Percentiles rank a stretch among this genome's conserved stretches.
Conservation (phyloP, 192 early-diverging fungal species). For the Backusella morwellensis region DNA sequence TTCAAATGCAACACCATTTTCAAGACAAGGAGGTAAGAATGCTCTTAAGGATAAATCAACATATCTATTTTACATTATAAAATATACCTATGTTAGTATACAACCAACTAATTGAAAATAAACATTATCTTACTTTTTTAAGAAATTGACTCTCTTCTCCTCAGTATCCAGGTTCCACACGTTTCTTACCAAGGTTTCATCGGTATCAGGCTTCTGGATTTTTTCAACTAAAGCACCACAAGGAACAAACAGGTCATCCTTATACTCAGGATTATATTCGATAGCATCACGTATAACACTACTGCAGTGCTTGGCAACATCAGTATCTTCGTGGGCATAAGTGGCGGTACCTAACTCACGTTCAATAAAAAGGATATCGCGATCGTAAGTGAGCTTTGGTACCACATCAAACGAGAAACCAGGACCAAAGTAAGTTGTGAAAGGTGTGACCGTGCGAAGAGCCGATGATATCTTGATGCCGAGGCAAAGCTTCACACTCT, state of each 20-base stretch:
- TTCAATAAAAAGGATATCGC: slow-evolving; percentile 43
- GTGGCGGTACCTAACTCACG: slow-evolving; percentile 55
- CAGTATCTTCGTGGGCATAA: slow-evolving; percentile 46
- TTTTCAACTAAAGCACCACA: slow-evolving; percentile 56
- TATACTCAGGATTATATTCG: slow-evolving; percentile 35
- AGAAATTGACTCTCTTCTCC: slow-evolving; percentile 43
- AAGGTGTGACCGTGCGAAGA: slow-evolving; percentile 65
- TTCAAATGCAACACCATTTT: slow-evolving; percentile 68
- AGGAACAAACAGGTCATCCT: slow-evolving; percentile 45
- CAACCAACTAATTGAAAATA: not conserved
- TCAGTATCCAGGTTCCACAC: slow-evolving; percentile 46
- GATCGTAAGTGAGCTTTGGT: slow-evolving; percentile 37
- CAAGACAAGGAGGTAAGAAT: slow-evolving; percentile 55
- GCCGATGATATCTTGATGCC: slow-evolving; percentile 64
- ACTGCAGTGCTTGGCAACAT: slow-evolving; percentile 63
- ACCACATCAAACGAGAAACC: slow-evolving; percentile 50
- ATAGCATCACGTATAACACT: slow-evolving; percentile 55
- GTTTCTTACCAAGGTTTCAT: slow-evolving; percentile 38
- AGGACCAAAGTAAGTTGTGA: slow-evolving; percentile 56
- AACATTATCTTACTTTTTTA: slow-evolving; percentile 32
- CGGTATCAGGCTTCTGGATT: slow-evolving; percentile 33
- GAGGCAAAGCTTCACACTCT: slow-evolving; percentile 57
- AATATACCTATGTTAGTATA: not conserved
- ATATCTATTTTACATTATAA: slow-evolving; percentile 31
- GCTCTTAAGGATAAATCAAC: slow-evolving; percentile 49